Base-by-base conservation (phyloP, 768 basidiomycete species). In the Leucogyrophana mollusca region DNA sequence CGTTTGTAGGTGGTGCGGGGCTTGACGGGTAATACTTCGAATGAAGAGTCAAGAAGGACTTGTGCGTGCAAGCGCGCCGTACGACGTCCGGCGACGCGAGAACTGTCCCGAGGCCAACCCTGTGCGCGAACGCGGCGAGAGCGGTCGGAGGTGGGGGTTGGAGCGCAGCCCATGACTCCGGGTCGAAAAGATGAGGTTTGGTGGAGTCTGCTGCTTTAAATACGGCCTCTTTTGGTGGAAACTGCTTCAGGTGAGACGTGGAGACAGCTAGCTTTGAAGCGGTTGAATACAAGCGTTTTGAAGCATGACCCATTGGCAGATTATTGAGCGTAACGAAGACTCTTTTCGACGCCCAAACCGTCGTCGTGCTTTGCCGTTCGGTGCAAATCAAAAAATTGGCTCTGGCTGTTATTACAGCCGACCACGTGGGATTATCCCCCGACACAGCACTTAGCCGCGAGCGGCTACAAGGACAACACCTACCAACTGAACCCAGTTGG, bases 1-100 rank as follows among this genome's bases (percentile, higher is more conserved):
- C 83, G 69, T 98, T 98, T 35, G 84, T 83, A 22, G 71, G 61
- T 30, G 83, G 82, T 14, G 63, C 56, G 20, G 77, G 71, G 33
- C 76, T 72, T 52, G 76, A 59, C 11, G 86, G 83, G 57, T 78
- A 71, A 53, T 83, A 76, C 52, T 77, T 73, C 45, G 74, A 65
- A 59, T 79, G 77, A 43, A 84, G 69, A 34, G 69, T 56, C 41
- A 80, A 56, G 54, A 85, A 82, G 4, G 88, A 90, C 16, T 80
- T 74, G 62, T 91, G 90, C 2, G 90, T 93, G 73, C 88, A 90
- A 16, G 82, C 83, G 59, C 87, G 87, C 54, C 80, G 77, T 37
- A 89, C 68, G 16, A 77, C 56, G 34, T 84, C 80, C 4, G 78
- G 58, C 3, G 77, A 72, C 2, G 70, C 54, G 20, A 85, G 57